These are phyloP conservation scores for Rhododendron vialii DNA, from an alignment of 148 eudicot genomes.

Conservation along the genomic window DNA sequence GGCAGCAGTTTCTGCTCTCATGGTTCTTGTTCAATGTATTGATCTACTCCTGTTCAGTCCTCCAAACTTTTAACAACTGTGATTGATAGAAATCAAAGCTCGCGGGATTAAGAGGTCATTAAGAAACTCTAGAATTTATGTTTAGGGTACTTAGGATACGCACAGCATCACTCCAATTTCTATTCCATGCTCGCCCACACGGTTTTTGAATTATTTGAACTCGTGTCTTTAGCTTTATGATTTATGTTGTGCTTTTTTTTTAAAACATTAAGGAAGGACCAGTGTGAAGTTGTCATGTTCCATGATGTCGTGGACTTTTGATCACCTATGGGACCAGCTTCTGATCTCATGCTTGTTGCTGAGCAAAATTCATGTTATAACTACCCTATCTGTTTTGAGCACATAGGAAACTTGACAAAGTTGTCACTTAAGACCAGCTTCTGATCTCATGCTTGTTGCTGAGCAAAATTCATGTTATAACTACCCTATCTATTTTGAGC, in stretches of 20 bases:
- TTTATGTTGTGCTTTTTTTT: background rate
- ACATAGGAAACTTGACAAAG: background rate
- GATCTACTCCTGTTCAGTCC: background rate
- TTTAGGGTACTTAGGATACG: background rate
- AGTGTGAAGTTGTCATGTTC: background rate
- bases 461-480: background rate
- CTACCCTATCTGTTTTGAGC: background rate
- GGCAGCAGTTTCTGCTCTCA: background rate
- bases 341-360: background rate
- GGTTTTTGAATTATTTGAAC: background rate
- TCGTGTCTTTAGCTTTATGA: background rate
- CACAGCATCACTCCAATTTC: background rate
- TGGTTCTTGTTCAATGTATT: background rate
- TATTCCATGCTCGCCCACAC: background rate
- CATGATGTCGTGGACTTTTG: background rate
- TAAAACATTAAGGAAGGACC: background rate
- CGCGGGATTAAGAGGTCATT: conserved; percentile 15
- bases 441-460: background rate
- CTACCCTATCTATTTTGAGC: background rate
- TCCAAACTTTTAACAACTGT: conserved; percentile 8
- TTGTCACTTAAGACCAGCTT: background rate
- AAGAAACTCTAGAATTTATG: background rate
- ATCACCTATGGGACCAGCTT: background rate
- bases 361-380: background rate
- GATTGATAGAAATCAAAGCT: conserved; percentile 4